Evolutionary conservation across 345 rosid species (phyloP).

Genomic region (Aurinia saxatilis): DNA sequence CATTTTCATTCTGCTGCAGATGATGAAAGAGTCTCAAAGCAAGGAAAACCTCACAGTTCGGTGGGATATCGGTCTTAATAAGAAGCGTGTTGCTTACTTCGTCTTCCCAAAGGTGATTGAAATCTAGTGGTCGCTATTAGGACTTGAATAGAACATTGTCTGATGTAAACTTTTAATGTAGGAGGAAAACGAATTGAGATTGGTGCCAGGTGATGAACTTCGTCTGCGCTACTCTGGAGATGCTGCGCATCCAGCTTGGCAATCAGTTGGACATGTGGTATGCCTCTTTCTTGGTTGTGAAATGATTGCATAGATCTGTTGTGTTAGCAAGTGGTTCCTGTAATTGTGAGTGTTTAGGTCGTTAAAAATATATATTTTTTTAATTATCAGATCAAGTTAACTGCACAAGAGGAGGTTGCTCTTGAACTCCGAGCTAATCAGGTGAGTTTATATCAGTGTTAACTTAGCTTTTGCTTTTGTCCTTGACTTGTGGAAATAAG

Average conservation of each 20-base stretch:
- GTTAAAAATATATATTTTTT: conserved; percentile 1
- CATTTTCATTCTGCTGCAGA: conserved; percentile 38
- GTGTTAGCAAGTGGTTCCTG: background rate
- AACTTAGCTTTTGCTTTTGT: background rate
- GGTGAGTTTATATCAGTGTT: conserved; percentile 37
- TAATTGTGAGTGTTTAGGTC: background rate
- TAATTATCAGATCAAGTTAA: conserved; percentile 67
- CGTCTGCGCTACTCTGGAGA: conserved; percentile 94
- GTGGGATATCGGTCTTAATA: conserved; percentile 98
- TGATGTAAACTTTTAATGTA: conserved; percentile 29
- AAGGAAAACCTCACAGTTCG: conserved; percentile 92
- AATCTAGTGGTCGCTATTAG: background rate
- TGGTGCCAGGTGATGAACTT: conserved; percentile 97
- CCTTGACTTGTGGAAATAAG: background rate
- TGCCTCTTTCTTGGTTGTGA: conserved; percentile 20
- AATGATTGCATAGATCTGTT: background rate
- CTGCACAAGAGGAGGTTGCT: conserved; percentile 98
- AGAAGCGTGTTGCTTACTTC: conserved; percentile 91
- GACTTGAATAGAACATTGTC: conserved; percentile 7
- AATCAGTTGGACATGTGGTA: conserved; percentile 99
- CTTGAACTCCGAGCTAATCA: conserved; percentile 98
- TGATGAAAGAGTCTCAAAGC: conserved; percentile 99
- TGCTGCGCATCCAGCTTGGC: conserved; percentile 98
- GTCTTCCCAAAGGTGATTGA: conserved; percentile 84
- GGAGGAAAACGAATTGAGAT: conserved; percentile 98